Conservation (phyloP, 2,329 filamentous ascomycete species). For the Aureobasidium namibiae region DNA sequence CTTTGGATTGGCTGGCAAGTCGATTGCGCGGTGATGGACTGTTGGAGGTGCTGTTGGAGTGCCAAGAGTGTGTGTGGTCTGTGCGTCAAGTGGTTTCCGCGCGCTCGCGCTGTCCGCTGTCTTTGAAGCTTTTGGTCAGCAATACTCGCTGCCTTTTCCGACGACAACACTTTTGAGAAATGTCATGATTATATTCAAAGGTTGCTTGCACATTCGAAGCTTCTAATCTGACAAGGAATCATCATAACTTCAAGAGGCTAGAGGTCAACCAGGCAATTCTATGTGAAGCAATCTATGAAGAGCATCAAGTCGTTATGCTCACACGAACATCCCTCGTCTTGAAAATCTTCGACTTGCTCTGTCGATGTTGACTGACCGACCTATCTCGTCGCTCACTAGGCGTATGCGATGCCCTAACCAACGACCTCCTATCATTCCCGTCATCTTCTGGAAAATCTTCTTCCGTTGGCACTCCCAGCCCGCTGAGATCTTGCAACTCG, state of each 20-base stretch:
- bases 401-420: neutral
- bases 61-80: neutral
- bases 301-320: neutral
- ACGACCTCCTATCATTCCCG: neutral
- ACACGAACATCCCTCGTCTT: conserved; percentile 1
- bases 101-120: neutral
- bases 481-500: neutral
- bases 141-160: neutral
- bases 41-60: neutral
- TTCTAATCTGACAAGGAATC: neutral
- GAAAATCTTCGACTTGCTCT: conserved; percentile 2
- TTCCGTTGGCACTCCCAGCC: neutral
- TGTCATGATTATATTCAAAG: neutral
- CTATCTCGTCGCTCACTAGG: neutral
- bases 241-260: neutral
- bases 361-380: neutral
- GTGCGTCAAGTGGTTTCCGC: too few species aligned
- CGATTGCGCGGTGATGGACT: neutral
- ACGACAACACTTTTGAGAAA: neutral
- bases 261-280: too few species aligned
- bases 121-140: conserved; percentile 6
- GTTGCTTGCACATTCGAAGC: neutral
- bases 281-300: too few species aligned
- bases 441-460: neutral
- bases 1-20: neutral